Evolutionary conservation across 106 monocot species (phyloP).

Genomic region (Xerophyta viscosa): DNA sequence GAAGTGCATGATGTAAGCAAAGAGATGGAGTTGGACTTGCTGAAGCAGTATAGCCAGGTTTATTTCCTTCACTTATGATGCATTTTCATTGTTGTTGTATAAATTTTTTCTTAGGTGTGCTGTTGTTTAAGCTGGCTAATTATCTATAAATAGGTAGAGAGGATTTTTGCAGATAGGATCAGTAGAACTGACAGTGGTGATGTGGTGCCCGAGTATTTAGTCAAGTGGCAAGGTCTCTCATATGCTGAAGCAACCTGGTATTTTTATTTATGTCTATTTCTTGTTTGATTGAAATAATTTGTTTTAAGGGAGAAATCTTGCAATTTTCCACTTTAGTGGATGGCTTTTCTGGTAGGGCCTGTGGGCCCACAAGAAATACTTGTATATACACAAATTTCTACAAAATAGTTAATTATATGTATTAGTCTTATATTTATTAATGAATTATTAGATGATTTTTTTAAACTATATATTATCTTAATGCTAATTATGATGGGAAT

Average conservation of each 20-base stretch:
- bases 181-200: conserved; percentile 65
- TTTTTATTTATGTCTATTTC: not conserved
- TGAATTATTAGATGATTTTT: no score
- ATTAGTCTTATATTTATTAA: no score
- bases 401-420: no score
- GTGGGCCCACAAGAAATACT: no score
- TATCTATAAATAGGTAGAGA: conserved; percentile 68
- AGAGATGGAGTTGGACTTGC: conserved; percentile 96
- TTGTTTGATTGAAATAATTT: not conserved
- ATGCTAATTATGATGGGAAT: no score
- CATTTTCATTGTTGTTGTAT: not conserved
- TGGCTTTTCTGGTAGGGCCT: no score
- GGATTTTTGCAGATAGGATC: conserved; percentile 94
- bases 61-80: conserved; percentile 3
- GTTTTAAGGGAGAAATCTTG: no score
- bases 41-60: conserved; percentile 98
- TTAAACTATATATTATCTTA: no score
- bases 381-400: no score
- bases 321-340: no score
- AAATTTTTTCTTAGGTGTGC: not conserved
- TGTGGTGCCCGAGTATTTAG: conserved; percentile 87
- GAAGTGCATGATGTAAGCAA: conserved; percentile 99
- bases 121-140: not conserved
- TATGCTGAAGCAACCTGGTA: conserved; percentile 99
- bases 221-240: conserved; percentile 96